A percentile compares a stretch with the other conserved stretches of the same genome.
Evolutionary conservation across 2,329 filamentous ascomycete genomes (phyloP).

Genomic region (Paecilomyces variotii): DNA sequence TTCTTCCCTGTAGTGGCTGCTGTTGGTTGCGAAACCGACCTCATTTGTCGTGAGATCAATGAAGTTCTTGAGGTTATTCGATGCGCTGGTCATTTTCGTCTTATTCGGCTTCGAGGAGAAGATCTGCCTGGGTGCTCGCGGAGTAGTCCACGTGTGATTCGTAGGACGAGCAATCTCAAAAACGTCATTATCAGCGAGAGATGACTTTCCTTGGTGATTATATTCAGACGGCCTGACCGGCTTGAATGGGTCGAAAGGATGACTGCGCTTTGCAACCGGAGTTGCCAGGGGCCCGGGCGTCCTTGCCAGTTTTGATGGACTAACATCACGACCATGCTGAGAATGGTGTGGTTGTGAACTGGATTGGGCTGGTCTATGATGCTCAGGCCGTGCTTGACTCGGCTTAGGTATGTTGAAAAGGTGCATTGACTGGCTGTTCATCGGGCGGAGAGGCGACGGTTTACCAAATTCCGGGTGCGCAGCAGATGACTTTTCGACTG

Average conservation of each 20-base stretch:
- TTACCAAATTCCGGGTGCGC: slow-evolving; percentile 50
- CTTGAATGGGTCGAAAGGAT: slow-evolving; percentile 34
- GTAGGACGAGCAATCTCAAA: slow-evolving; percentile 43
- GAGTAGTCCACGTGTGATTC: slow-evolving; percentile 41
- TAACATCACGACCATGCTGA: slow-evolving; percentile 6
- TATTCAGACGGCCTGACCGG: slow-evolving; percentile 30
- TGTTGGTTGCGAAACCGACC: slow-evolving; percentile 42
- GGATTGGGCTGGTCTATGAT: slow-evolving; percentile 34
- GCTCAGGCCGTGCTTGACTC: slow-evolving; percentile 42
- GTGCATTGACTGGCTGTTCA: slow-evolving; percentile 37
- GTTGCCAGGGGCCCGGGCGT: not conserved
- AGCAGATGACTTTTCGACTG: slow-evolving; percentile 25
- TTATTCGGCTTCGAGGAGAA: slow-evolving; percentile 44
- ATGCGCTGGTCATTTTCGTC: slow-evolving; percentile 31
- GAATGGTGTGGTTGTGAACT: slow-evolving; percentile 12
- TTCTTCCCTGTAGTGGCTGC: slow-evolving; percentile 37
- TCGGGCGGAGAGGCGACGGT: slow-evolving; percentile 46
- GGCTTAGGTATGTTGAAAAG: slow-evolving; percentile 47
- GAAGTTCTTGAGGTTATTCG: slow-evolving; percentile 38
- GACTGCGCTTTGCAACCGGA: slow-evolving; percentile 6
- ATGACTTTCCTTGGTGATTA: slow-evolving; percentile 19
- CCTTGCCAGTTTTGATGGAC: not conserved
- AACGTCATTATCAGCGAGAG: slow-evolving; percentile 19
- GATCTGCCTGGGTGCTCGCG: slow-evolving; percentile 43
- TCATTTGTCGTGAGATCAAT: slow-evolving; percentile 43